Conservation (phyloP, 2,329 filamentous ascomycete genomes). For the Paracoccidioides lutzii region DNA sequence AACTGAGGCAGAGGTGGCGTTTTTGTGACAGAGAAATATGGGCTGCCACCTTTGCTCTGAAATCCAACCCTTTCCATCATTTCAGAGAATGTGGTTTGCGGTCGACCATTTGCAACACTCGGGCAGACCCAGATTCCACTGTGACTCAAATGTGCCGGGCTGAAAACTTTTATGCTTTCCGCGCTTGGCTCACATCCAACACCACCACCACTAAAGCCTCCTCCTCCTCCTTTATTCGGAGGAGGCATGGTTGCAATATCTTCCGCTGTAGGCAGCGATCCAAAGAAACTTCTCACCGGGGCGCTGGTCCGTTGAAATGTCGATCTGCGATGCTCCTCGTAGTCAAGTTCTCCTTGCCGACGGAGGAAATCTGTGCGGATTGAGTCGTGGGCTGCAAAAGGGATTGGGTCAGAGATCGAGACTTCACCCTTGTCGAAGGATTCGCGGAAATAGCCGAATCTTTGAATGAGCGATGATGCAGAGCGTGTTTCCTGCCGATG, state of each 20-base stretch:
- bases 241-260: constrained; percentile 16
- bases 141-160: constrained; percentile 21
- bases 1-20: constrained; percentile 10
- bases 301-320: constrained; percentile 24
- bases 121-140: constrained; percentile 20
- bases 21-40: constrained; percentile 18
- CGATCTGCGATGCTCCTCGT: constrained; percentile 16
- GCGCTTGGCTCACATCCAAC: constrained; percentile 18
- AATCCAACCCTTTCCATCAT: constrained; percentile 28
- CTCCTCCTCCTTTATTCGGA: constrained; percentile 16
- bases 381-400: constrained; percentile 26
- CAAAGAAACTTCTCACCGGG: constrained; percentile 27
- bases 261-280: constrained; percentile 8
- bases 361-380: constrained; percentile 34
- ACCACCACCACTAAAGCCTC: background rate
- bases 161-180: constrained; percentile 37
- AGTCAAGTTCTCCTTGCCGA: constrained; percentile 15
- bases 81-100: constrained; percentile 26
- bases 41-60: constrained; percentile 17
- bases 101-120: constrained; percentile 16
- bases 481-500: constrained; percentile 14
- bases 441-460: constrained; percentile 18
- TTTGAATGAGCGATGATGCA: constrained; percentile 10
- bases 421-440: constrained; percentile 22
- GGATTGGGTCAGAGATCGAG: constrained; percentile 33